A percentile compares a stretch with the other conserved stretches of the same genome.
These are phyloP conservation scores for Powellomyces hirtus DNA, from an alignment of 192 early-diverging fungal genomes.

Conservation along the genomic window DNA sequence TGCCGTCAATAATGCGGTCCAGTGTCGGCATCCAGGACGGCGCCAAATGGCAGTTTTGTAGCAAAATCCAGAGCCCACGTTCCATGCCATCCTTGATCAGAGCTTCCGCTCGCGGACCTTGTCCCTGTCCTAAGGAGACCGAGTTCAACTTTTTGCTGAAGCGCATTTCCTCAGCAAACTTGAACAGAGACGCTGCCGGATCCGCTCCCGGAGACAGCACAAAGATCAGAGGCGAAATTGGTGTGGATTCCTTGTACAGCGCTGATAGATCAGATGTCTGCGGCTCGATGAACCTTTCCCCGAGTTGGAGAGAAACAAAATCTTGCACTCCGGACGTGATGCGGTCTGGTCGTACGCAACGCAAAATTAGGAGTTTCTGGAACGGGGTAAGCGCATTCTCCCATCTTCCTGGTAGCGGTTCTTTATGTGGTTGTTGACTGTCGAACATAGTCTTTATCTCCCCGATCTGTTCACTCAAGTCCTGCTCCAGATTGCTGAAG, in stretches of 20 bases:
- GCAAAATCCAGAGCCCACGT: constrained; percentile 56
- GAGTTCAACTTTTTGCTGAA: constrained; percentile 55
- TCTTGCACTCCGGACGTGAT: constrained; percentile 57
- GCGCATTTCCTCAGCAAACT: constrained; percentile 62
- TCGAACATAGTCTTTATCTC: constrained; percentile 51
- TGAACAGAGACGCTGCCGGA: constrained; percentile 55
- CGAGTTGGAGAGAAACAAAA: constrained; percentile 51
- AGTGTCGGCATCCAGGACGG: constrained; percentile 62
- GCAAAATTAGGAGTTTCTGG: constrained; percentile 50
- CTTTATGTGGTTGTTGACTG: constrained; percentile 48
- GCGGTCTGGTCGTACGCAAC: constrained; percentile 53
- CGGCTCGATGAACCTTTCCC: constrained; percentile 57
- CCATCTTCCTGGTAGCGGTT: constrained; percentile 50
- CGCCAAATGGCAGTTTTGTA: constrained; percentile 60
- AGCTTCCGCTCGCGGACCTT: constrained; percentile 57
- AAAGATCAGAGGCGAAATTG: constrained; percentile 54
- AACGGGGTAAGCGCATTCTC: constrained; percentile 36
- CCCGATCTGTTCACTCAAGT: constrained; percentile 43
- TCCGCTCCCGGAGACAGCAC: constrained; percentile 60
- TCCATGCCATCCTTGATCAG: constrained; percentile 61
- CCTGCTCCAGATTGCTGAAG: constrained; percentile 47
- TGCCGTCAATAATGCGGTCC: constrained; percentile 54
- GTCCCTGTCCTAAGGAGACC: constrained; percentile 59
- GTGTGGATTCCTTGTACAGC: constrained; percentile 56
- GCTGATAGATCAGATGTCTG: constrained; percentile 54